Evolutionary conservation across 345 rosid species (phyloP), one percentile per base, ranked within the genome.

Genomic region (Euphorbia peplus): DNA sequence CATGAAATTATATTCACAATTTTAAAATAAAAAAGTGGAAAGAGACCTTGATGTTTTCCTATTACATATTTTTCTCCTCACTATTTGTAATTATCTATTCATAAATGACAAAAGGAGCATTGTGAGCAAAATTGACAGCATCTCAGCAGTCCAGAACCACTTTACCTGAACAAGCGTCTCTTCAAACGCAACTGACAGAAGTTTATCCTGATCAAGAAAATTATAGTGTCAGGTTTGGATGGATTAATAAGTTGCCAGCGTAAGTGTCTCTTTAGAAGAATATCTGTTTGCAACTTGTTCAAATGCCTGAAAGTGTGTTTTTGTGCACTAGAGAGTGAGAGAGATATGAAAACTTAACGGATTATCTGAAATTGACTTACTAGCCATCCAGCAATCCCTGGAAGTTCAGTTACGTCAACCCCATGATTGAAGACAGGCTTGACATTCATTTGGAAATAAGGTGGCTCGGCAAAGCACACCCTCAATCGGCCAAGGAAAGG

Each of bases 301-400:
- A 39, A 39, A 5, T 39, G 42, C 42, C 42, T 39, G 11, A 0
- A 18, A 50, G 54, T 46, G 51, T 46, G 51, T 46, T 4, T 48
- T 19, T 19, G 56, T 52, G 25, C 2, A 24, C 29, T 3, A 11
- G 48, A 35, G 51, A 53, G 16, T n/a, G 39, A 52, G 48, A 13
- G 46, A 71, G 11, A 64, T 59, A 64, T 24, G 21, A n/a, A 73
- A 54, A 37, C 52, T 41, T 68, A 62, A 24, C 18, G 57, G 26
- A 54, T 73, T 37, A 58, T 66, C 55, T 37, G 64, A 16, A 55
- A 67, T 18, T 9, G 67, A 87, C 92, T 84, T 81, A 95, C 99
- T n/a, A 95, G 90, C 99, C 98, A 95, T 72, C 97, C 99, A 62
- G 97, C 96, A 65, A 95, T 85, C 46, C 96, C 96, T 50, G 99